Evolutionary conservation across 495 filamentous ascomycete species (phyloP), one percentile per base, ranked within the genome.

Genomic region (Clohesyomyces aquaticus): DNA sequence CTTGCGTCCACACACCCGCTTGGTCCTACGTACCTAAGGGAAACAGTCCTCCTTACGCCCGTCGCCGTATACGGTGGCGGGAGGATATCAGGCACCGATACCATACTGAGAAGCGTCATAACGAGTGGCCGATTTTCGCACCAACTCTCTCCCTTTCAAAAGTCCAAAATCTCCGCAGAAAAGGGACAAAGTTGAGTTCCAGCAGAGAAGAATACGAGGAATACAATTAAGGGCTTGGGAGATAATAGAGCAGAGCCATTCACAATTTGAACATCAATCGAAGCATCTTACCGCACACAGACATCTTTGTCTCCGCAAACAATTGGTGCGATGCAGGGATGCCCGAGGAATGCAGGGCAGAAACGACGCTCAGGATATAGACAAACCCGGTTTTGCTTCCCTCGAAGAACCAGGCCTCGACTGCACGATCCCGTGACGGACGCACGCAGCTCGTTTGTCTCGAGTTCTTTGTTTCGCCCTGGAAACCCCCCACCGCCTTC

Each of bases 21-120:
- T n/a, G n/a, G n/a, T n/a, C n/a, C n/a, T n/a, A 55, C 61, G 26
- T 65, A 65, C 61, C 58, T 26, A 16, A 61, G 8, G 19, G 63
- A 61, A 29, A 9, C 12, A 55, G 48, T 55, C 22, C 32, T 29
- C 43, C n/a, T n/a, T n/a, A 18, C 49, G 29, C 51, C 48, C 38
- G 18, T 61, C 42, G 49, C 25, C 8, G 50, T 55, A 47, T 61
- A 56, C 1, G 63, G 49, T 14, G 57, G 56, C 38, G 63, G 49
- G 12, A 56, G 29, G 2, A 27, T 50, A 12, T 35, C 22, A 21
- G 63, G 57, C 38, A 58, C 59, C 43, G 32, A 18, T 12, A n/a
- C n/a, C n/a, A n/a, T n/a, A n/a, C n/a, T n/a, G n/a, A n/a, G n/a
- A n/a, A n/a, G n/a, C n/a, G n/a, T n/a, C n/a, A n/a, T n/a, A n/a